Percentiles rank a stretch among this genome's conserved stretches.
Conservation (phyloP, 2,329 filamentous ascomycete species). For the Penicillium sp. region DNA sequence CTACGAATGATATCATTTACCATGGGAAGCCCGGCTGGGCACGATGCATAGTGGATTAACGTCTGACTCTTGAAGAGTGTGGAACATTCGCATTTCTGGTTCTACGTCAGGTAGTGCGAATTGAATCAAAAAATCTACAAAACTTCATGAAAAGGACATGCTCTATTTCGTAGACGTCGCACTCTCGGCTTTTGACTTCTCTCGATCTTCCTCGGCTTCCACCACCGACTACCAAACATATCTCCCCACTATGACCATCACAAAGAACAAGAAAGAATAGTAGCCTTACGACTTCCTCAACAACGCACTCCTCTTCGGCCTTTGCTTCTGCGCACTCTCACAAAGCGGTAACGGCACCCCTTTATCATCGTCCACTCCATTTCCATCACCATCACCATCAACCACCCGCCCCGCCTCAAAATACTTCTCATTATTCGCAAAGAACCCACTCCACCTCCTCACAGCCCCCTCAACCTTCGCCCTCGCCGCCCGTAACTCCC, state of each 20-base stretch:
- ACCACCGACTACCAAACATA: background rate
- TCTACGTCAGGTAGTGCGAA: slow-evolving; percentile 34
- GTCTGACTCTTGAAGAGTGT: slow-evolving; percentile 32
- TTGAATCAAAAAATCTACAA: slow-evolving; percentile 34
- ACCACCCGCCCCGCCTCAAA: slow-evolving; percentile 71
- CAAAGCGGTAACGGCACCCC: slow-evolving; percentile 62
- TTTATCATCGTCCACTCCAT: slow-evolving; percentile 13
- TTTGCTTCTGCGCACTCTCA: slow-evolving; percentile 62
- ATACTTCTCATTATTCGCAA: slow-evolving; percentile 75
- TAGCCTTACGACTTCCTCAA: slow-evolving; percentile 11
- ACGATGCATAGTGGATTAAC: slow-evolving; percentile 35
- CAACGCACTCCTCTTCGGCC: slow-evolving; percentile 52
- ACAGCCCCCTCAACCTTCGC: slow-evolving; percentile 64
- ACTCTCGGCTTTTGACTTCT: no score
- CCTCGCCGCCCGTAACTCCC: slow-evolving; percentile 63
- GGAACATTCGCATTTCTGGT: slow-evolving; percentile 30
- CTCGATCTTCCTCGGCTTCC: background rate
- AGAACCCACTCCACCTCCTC: slow-evolving; percentile 79
- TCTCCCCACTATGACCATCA: background rate
- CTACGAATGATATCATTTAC: slow-evolving; percentile 41
- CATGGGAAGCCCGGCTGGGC: slow-evolving; percentile 38
- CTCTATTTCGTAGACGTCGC: slow-evolving; percentile 7
- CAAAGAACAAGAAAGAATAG: background rate
- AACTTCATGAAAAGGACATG: slow-evolving; percentile 17
- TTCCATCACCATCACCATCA: slow-evolving; percentile 45